Evolutionary conservation across 495 filamentous ascomycete species (phyloP).

Genomic region (Sordaria brevicollis): DNA sequence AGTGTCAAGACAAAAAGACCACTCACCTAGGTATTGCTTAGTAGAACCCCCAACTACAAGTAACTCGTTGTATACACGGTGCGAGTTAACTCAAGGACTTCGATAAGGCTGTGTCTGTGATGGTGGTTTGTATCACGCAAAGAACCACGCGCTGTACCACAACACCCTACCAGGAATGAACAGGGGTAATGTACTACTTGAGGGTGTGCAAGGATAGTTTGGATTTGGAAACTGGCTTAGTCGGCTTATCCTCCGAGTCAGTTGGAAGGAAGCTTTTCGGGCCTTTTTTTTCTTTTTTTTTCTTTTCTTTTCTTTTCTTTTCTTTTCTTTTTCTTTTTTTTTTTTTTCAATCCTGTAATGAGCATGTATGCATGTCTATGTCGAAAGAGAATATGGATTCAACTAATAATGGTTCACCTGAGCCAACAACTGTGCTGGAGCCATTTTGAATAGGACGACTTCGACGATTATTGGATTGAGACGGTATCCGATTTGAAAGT

Average conservation of each 20-base stretch:
- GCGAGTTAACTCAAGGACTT: background rate
- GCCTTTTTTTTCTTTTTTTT: conserved; percentile 1
- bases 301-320: background rate
- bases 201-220: background rate
- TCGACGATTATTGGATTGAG: background rate
- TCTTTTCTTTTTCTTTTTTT: background rate
- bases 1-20: background rate
- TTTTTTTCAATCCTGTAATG: background rate
- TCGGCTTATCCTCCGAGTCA: background rate
- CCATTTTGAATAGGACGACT: background rate
- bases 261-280: background rate
- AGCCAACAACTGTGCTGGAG: background rate
- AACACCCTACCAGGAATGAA: background rate
- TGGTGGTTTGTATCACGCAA: background rate
- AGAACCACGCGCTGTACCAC: background rate
- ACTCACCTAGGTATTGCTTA: no score
- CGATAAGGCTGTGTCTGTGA: background rate
- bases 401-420: background rate
- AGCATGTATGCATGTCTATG: background rate
- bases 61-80: background rate
- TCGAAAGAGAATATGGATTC: background rate
- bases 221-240: background rate
- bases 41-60: no score
- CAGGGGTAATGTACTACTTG: background rate
- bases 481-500: background rate